Evolutionary conservation across 2,329 filamentous ascomycete genomes (phyloP), one percentile per base, ranked within the genome.

Genomic region (Colletotrichum sp.): DNA sequence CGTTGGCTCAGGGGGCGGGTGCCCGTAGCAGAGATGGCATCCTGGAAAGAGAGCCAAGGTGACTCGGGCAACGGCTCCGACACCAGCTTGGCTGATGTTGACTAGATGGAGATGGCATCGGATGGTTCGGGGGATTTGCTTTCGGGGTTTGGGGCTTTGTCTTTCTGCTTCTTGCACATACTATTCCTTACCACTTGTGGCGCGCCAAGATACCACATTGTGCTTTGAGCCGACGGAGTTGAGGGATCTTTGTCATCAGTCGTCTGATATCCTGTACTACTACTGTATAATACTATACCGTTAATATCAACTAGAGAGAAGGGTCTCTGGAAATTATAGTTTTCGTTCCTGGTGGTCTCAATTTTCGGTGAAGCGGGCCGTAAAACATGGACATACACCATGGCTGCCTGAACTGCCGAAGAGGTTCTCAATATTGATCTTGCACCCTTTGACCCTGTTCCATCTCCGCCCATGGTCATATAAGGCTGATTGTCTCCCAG

Each of bases 1-100:
- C 89, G 92, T 66, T 98, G 95, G 94, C 84, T 98, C 67, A 90
- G 94, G 76, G 94, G 95, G 32, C 90, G 94, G 71, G 93, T 98
- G 43, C 93, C 94, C 0, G 87, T 89, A 2, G 89, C 88, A 0
- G 90, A 92, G 80, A 91, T 89, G 89, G 88, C 83, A 0, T 85
- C 86, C n/a, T 92, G 90, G 90, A 88, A 85, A 73, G 87, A 85
- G 10, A 86, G 86, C 32, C 85, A 86, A 10, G 86, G 83, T 3
- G 85, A 86, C 24, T 79, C 60, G 4, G 83, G 81, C 12, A 82
- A 80, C 8, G 78, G 77, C 7, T 74, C 74, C 18, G 82, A 82
- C 66, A 75, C 70, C 32, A 80, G 78, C 24, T 52, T 76, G 18
- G 74, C 60, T 1, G 85, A 86, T 52, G 76, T 79, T n/a, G 83